These are phyloP conservation scores for Tetrahymena malaccensis DNA, from an alignment of 73 alveolate species.

Conservation along the genomic window DNA sequence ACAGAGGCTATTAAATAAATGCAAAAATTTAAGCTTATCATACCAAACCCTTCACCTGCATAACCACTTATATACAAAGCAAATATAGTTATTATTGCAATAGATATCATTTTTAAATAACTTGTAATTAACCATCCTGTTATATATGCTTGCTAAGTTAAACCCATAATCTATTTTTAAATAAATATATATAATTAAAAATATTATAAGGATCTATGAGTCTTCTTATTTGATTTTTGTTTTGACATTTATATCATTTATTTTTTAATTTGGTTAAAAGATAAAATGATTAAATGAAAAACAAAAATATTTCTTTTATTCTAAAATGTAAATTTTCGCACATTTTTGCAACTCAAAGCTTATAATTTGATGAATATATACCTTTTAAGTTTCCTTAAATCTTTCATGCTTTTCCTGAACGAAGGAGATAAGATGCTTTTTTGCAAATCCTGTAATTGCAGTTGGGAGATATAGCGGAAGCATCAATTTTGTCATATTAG, in stretches of 20 bases:
- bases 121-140: not conserved
- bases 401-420: not conserved
- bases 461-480: not conserved
- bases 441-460: not conserved
- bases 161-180: not conserved
- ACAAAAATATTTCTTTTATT: too few species aligned
- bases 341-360: not conserved
- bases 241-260: not conserved
- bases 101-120: not conserved
- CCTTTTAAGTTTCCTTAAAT: not conserved
- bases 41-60: not conserved
- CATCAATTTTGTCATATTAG: not conserved
- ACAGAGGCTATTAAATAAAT: not conserved
- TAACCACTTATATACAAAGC: not conserved
- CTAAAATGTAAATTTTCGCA: not conserved
- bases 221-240: too few species aligned
- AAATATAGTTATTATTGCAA: not conserved
- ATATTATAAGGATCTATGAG: too few species aligned
- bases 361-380: not conserved
- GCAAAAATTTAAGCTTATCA: not conserved
- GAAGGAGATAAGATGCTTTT: not conserved
- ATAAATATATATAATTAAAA: too few species aligned
- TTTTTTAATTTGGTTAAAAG: not conserved
- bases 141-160: not conserved
- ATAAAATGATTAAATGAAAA: not conserved